Evolutionary conservation across 2,329 filamentous ascomycete species (phyloP), one percentile per base, ranked within the genome.

Genomic region (Xylariaceae sp.): DNA sequence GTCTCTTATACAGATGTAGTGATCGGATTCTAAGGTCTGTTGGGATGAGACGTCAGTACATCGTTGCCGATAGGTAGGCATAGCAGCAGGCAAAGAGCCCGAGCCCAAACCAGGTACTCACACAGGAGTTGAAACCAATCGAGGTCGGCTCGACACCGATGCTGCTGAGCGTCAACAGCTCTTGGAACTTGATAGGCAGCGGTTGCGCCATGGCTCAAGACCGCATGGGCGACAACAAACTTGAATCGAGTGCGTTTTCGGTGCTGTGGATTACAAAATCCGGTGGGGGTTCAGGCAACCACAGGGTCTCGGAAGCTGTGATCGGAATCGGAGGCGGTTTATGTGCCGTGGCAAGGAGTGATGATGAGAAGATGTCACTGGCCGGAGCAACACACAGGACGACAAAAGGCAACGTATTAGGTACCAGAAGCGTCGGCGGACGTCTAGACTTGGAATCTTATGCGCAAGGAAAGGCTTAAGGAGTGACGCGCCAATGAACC

Each of bases 21-120:
- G 78, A 68, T 98, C 92, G 62, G 92, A 98, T 76, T 98, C 92
- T 70, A 98, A 78, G 65, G 92, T 98, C 89, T 96, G 29, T 42
- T 31, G n/a, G 19, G 34, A 34, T 18, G 28, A 24, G 19, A 23
- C 44, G 56, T 52, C 55, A 53, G 40, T 32, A 37, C 50, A 44
- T 39, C n/a, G 23, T 8, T 14, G 13, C 28, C 19, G 40, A 26
- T 40, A 24, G 23, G 23, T 21, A 17, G 4, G 21, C 16, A n/a
- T n/a, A n/a, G n/a, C n/a, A n/a, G n/a, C n/a, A n/a, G n/a, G n/a
- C n/a, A 30, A 34, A 6, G 18, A 31, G n/a, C n/a, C n/a, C 3
- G 38, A 74, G 81, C 69, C 26, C 5, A 9, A 21, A 21, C 9
- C 24, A 13, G 23, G 24, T 31, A 50, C 49, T 38, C 75, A 89